Percentiles rank a stretch among this genome's conserved stretches.
These are phyloP conservation scores for Saccharomyces mikatae DNA, from an alignment of 805 yeast species.

Conservation along the genomic window DNA sequence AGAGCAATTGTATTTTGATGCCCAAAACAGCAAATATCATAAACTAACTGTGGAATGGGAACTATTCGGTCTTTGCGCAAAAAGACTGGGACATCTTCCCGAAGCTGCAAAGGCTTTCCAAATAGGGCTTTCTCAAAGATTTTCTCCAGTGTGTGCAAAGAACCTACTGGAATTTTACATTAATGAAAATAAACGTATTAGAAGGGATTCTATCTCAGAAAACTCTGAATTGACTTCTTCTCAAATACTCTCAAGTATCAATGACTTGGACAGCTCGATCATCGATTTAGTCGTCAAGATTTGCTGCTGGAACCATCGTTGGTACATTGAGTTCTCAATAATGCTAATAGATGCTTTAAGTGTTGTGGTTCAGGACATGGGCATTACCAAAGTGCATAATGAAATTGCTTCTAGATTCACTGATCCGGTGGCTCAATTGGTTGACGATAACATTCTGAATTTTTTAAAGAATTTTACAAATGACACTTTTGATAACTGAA, in stretches of 20 bases:
- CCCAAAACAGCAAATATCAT: conserved; percentile 69
- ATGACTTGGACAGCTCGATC: conserved; percentile 40
- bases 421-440: conserved; percentile 25
- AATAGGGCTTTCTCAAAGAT: conserved; percentile 59
- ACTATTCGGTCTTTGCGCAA: conserved; percentile 71
- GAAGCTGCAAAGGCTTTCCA: conserved; percentile 81
- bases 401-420: conserved; percentile 59
- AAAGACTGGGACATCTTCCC: conserved; percentile 68
- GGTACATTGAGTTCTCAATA: conserved; percentile 91
- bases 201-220: conserved; percentile 8
- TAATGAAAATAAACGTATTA: conserved; percentile 33
- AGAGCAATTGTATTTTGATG: conserved; percentile 75
- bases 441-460: conserved; percentile 16
- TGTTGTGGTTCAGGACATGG: conserved; percentile 61
- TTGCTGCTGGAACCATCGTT: conserved; percentile 87
- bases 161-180: conserved; percentile 58
- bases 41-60: conserved; percentile 86
- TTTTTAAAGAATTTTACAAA: conserved; percentile 18
- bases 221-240: conserved; percentile 18
- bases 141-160: conserved; percentile 69
- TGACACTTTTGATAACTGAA: conserved; percentile 12
- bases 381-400: conserved; percentile 63
- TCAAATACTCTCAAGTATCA: conserved; percentile 27
- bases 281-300: conserved; percentile 63
- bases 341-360: conserved; percentile 44